Conservation (phyloP, 1,284 basidiomycete species). For the Psilocybe mexicana region DNA sequence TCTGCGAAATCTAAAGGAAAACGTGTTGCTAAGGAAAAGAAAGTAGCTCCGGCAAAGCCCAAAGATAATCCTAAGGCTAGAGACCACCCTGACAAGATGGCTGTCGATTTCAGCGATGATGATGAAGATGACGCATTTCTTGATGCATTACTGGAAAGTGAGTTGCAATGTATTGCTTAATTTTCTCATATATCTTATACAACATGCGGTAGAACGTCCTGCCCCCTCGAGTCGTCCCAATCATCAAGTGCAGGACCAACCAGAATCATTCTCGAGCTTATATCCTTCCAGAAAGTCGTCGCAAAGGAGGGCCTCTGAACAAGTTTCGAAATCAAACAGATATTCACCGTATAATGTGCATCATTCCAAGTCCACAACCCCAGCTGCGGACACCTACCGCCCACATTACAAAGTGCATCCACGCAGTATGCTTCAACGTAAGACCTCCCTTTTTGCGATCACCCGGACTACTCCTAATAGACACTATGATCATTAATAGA, state of each 20-base stretch:
- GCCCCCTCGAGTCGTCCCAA: slow-evolving; percentile 5
- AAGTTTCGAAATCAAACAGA: slow-evolving; percentile 26
- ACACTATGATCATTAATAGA: slow-evolving; percentile 36
- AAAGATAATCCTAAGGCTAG: slow-evolving; percentile 1
- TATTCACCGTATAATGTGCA: slow-evolving; percentile 35
- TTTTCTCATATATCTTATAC: background rate
- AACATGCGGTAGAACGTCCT: slow-evolving; percentile 11
- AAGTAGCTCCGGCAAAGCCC: slow-evolving; percentile 3
- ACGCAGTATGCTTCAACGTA: slow-evolving; percentile 54
- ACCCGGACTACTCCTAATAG: slow-evolving; percentile 6
- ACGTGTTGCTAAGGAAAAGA: slow-evolving; percentile 19
- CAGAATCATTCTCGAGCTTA: slow-evolving; percentile 19
- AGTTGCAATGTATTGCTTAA: background rate
- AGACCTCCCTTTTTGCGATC: slow-evolving; percentile 23
- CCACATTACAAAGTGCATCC: slow-evolving; percentile 19
- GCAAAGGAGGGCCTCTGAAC: slow-evolving; percentile 23
- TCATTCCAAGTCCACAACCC: slow-evolving; percentile 11
- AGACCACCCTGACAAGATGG: background rate
- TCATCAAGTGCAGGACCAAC: slow-evolving; percentile 14
- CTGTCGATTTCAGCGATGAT: slow-evolving; percentile 6
- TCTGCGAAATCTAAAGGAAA: slow-evolving; percentile 16
- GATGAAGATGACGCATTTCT: slow-evolving; percentile 24
- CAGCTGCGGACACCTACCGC: slow-evolving; percentile 9
- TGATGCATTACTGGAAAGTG: slow-evolving; percentile 24
- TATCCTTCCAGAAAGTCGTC: slow-evolving; percentile 15